Base-by-base conservation (phyloP, 495 filamentous ascomycete species). In the Tricharina praecox region DNA sequence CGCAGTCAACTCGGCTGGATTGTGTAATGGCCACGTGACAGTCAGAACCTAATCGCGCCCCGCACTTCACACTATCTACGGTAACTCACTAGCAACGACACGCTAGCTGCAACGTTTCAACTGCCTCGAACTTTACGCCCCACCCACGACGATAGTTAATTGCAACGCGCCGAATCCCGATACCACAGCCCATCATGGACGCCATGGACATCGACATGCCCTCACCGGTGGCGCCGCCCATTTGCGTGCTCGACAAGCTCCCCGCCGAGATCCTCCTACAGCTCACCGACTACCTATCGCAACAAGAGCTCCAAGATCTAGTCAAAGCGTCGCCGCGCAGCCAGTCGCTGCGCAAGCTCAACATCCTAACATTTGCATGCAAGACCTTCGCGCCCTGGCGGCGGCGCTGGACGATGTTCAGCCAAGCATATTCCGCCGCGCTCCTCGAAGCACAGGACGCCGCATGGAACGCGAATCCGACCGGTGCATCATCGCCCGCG, bases 381-480 rank as follows among this genome's bases (percentile, higher is more conserved):
- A 32, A 19, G 24, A 10, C n/a, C 28, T 46, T 46, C 19, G 18
- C 18, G 2, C 43, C 43, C 25, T 46, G 43, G 43, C 43, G 43
- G n/a, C 23, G 43, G 11, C 23, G 43, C 9, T 46, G 30, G 25
- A 26, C 32, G 3, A 10, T 33, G 10, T 35, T 16, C 28, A 8
- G 2, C 16, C 18, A 11, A 33, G 43, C 43, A 7, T 21, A 34
- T n/a, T 9, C 16, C 1, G 28, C 28, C 2, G 43, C 24, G 8
- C 16, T 45, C 3, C 3, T 4, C 7, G 24, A 34, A n/a, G 39
- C 39, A 3, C 13, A 24, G 20, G 23, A 26, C 5, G 24, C 20
- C 4, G 20, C 23, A 3, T 23, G 19, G 39, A 23, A 43, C 7
- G 18, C 39, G 10, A 4, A 43, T n/a, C n/a, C n/a, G n/a, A n/a